Evolutionary conservation across 2,329 filamentous ascomycete genomes (phyloP), one percentile per base, ranked within the genome.

Genomic region (Aurifilum marmelostoma): DNA sequence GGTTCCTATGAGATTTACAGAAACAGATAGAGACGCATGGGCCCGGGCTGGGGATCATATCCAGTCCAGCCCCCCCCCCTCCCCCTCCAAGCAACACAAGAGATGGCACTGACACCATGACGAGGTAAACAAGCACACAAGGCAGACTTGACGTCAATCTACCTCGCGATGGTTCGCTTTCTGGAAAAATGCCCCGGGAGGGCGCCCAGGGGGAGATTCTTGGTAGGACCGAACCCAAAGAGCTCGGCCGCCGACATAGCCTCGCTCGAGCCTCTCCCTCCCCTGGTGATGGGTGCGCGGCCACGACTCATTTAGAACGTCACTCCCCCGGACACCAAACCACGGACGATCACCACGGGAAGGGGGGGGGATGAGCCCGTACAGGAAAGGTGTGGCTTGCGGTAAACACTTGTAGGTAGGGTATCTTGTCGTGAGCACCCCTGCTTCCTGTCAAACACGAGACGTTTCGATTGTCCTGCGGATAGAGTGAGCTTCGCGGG

Each of bases 131-230:
- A 62, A 65, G 41, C 21, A 29, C 18, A 59, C 52, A 67, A 60
- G 52, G 61, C 37, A 60, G 56, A 50, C 21, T 67, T 67, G 66
- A 65, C 66, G 60, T 59, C 66, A 67, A 59, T n/a, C 6, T 34
- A 29, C 47, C 32, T 27, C 59, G 47, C 32, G 37, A 39, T 29
- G 39, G 29, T 29, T 59, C 32, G 8, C 6, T 59, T n/a, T 47
- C 50, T 58, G 60, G 54, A 18, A 50, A 50, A 52, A 50, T 50
- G 52, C 47, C 27, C 50, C 43, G 54, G 34, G 66, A 58, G 62
- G 56, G 52, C 50, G 27, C 59, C 52, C 67, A 47, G 43, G 43
- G 43, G 63, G 21, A 47, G 4, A 50, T 39, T 43, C 50, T 41
- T 29, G 67, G 32, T 32, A 41, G 56, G 41, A 24, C 43, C 60